A percentile compares a stretch with the other conserved stretches of the same genome.
These are phyloP conservation scores for Biscutella laevigata DNA, from an alignment of 441 rosid species.

Conservation along the genomic window DNA sequence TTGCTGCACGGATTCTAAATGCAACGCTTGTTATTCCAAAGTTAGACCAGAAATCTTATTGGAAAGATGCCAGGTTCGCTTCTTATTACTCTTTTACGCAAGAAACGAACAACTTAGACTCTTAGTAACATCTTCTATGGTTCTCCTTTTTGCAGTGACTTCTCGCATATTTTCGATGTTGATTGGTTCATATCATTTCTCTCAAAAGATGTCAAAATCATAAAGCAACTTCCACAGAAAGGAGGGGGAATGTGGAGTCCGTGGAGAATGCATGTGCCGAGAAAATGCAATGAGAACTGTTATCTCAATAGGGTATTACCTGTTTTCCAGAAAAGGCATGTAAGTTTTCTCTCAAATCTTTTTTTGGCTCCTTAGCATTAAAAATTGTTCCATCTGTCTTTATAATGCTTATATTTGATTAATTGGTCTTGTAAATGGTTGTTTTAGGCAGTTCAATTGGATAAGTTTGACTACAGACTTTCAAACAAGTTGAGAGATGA, in stretches of 20 bases:
- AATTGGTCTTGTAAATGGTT: constrained; percentile 2
- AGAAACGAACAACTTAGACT: no score
- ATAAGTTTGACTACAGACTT: constrained; percentile 90
- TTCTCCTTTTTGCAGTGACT: constrained; percentile 40
- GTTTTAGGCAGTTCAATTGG: constrained; percentile 69
- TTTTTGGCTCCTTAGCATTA: neutral
- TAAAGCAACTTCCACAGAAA: constrained; percentile 63
- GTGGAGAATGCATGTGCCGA: constrained; percentile 71
- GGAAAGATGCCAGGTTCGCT: constrained; percentile 86
- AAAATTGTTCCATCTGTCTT: neutral
- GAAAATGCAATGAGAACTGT: constrained; percentile 86
- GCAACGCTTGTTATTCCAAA: constrained; percentile 94
- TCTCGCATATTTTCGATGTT: constrained; percentile 70
- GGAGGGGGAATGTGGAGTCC: constrained; percentile 51
- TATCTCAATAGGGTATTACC: constrained; percentile 72
- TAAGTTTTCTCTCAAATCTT: constrained; percentile 38
- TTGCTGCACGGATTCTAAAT: constrained; percentile 87
- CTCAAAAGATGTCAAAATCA: constrained; percentile 73
- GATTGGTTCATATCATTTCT: constrained; percentile 66
- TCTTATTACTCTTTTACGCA: no score
- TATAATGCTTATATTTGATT: constrained; percentile 6
- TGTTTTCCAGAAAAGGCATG: constrained; percentile 93
- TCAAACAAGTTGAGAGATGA: constrained; percentile 74
- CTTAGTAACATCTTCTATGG: neutral
- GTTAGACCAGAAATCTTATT: constrained; percentile 90